Percentiles rank a stretch among this genome's conserved stretches.
phyloP scores from a whole-genome alignment of 2,329 filamentous ascomycete genomes.

The Talaromyces rugulosus region DNA sequence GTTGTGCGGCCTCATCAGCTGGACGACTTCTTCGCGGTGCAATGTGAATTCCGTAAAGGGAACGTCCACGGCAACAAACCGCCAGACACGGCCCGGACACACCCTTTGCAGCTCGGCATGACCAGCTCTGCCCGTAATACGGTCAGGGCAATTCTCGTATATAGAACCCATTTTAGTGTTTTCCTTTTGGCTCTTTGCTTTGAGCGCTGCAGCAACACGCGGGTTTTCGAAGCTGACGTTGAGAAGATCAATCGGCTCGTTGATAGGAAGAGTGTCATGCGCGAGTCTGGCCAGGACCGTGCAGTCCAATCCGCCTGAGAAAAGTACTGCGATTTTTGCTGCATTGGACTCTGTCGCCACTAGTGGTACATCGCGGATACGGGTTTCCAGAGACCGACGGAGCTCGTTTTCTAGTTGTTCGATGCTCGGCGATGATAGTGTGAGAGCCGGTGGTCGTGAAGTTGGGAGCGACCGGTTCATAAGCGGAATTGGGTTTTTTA shows the following conservation, averaged over 20 bases:
- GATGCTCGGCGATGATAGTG: constrained; percentile 49
- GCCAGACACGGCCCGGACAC: constrained; percentile 71
- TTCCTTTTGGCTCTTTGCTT: constrained; percentile 22
- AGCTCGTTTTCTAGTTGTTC: constrained; percentile 52
- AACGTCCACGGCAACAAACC: constrained; percentile 76
- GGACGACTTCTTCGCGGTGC: constrained; percentile 66
- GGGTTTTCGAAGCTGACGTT: constrained; percentile 98
- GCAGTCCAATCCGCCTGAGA: constrained; percentile 93
- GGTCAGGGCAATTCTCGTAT: constrained; percentile 86
- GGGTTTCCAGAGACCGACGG: constrained; percentile 57
- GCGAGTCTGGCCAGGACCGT: constrained; percentile 76
- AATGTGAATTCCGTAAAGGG: constrained; percentile 69
- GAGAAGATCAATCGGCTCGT: constrained; percentile 75
- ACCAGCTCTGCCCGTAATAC: constrained; percentile 77
- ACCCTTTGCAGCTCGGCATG: constrained; percentile 66
- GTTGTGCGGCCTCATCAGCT: constrained; percentile 85
- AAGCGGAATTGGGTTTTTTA: constrained; percentile 39
- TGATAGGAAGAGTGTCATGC: constrained; percentile 67
- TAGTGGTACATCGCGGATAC: constrained; percentile 62
- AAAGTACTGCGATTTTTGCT: constrained; percentile 68
- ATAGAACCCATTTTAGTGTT: constrained; percentile 19
- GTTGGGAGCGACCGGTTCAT: constrained; percentile 40
- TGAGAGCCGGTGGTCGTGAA: constrained; percentile 25
- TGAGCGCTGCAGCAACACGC: constrained; percentile 55
- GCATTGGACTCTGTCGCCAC: constrained; percentile 42